phyloP scores from a whole-genome alignment of 495 filamentous ascomycete species.

The Talaromyces nanjingensis region DNA sequence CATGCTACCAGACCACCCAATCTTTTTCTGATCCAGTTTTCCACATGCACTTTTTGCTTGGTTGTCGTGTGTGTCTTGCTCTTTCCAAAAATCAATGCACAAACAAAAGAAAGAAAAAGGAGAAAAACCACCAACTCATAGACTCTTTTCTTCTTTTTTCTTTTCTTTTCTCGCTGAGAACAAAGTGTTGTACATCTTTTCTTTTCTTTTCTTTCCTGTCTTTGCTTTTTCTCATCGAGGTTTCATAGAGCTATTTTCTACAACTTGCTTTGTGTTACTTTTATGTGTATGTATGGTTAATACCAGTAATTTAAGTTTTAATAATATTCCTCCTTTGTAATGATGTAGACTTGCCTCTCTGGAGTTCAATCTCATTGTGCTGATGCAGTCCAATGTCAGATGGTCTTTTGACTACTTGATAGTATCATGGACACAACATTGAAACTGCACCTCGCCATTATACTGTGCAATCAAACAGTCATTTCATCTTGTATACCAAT shows the following conservation, averaged over 20 bases:
- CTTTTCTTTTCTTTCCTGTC: neutral
- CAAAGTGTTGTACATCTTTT: constrained; percentile 12
- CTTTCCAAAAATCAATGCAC: constrained; percentile 1
- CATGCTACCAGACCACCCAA: neutral
- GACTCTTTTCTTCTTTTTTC: constrained; percentile 4
- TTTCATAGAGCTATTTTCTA: constrained; percentile 7
- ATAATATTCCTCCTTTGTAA: neutral
- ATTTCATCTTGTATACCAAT: too few relatives aligned
- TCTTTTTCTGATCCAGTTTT: neutral
- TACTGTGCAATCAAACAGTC: too few relatives aligned
- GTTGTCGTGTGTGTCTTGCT: constrained; percentile 6
- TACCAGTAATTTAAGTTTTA: constrained; percentile 4
- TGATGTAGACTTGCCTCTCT: too few relatives aligned
- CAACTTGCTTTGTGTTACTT: constrained; percentile 8
- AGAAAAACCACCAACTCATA: constrained; percentile 6
- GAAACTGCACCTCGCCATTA: too few relatives aligned
- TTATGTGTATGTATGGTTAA: constrained; percentile 11
- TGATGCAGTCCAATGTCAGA: too few relatives aligned
- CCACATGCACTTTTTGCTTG: constrained; percentile 5
- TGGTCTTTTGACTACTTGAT: too few relatives aligned
- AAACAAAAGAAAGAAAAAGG: constrained; percentile 1
- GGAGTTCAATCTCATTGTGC: too few relatives aligned
- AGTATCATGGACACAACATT: too few relatives aligned
- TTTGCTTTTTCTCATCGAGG: constrained; percentile 5
- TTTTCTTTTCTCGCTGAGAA: constrained; percentile 6